Base-by-base conservation (phyloP, 148 eudicot genomes). In the Tetragonia tetragonoides region DNA sequence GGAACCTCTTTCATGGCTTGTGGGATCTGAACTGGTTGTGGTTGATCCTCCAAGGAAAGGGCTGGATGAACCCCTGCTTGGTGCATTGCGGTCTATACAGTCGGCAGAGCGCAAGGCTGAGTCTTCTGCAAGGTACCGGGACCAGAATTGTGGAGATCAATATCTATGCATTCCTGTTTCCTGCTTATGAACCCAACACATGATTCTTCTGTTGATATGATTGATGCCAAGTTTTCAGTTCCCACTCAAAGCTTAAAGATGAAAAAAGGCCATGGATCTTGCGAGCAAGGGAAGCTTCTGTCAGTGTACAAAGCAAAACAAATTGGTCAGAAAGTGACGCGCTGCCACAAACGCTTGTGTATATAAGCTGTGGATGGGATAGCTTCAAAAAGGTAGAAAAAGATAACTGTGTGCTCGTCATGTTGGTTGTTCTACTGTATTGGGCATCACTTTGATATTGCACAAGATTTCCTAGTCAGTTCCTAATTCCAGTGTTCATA, bases 11-110 rank as follows among this genome's bases (percentile, higher is more conserved):
- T 87, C 93, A 62, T 95, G 99, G 99, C 88, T 95, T 70, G 80
- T 89, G 80, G 99, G 99, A 38, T 88, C 97, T 66, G 99, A 95
- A 77, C 90, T 93, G 49, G 87, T 95, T 77, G 91, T 95, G 73
- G 99, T 95, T 82, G 99, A 95, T 81, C 99, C 99, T 81, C 97
- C 99, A 23, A 86, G 99, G 87, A 95, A 95, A 79, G 99, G 99
- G 81, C 85, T 95, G 73, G 97, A 95, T 70, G 91, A 86, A 28
- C 88, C 92, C 28, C 72, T 95, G 75, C 83, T 93, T 72, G 38
- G 78, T 81, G 89, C 89, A 60, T 81, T 95, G 71, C 84, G 74
- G 75, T 79, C 83, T 65, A 79, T 93, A 71, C 75, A 86, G 75
- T 85, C 84, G 59, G 70, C 80, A 64, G 87, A 90, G 82, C 84